Evolutionary conservation across 1,139 yeast species (phyloP).

Genomic region (Saccharomyces hybrid): DNA sequence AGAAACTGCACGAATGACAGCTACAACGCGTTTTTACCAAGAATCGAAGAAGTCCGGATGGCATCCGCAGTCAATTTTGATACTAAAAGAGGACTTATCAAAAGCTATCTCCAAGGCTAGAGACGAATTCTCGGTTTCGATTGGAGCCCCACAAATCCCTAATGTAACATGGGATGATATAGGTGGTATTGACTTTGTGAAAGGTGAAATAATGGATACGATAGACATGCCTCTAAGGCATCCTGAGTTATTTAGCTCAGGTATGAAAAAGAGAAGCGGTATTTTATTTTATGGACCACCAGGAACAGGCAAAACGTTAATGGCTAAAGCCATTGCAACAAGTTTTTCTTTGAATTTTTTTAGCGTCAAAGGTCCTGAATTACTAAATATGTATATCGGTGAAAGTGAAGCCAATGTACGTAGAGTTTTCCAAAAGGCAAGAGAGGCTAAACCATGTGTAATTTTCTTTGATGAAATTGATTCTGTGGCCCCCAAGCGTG

Average conservation of each 20-base stretch:
- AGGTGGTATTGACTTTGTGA: too few species aligned
- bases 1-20: too few species aligned
- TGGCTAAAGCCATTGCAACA: conserved; percentile 95
- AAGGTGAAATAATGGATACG: conserved; percentile 49
- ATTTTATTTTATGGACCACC: conserved; percentile 96
- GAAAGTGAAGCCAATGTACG: conserved; percentile 97
- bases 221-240: conserved; percentile 92
- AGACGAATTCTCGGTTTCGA: too few species aligned
- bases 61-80: too few species aligned
- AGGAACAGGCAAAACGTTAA: conserved; percentile 91
- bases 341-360: conserved; percentile 89
- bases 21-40: too few species aligned
- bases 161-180: too few species aligned
- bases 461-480: conserved; percentile 95
- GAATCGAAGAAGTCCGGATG: too few species aligned
- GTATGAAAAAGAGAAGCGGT: conserved; percentile 90
- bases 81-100: too few species aligned
- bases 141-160: too few species aligned
- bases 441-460: conserved; percentile 96
- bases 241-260: conserved; percentile 81
- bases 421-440: conserved; percentile 83
- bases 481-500: conserved; percentile 96
- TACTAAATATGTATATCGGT: conserved; percentile 94
- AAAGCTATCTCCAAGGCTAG: too few species aligned
- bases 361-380: conserved; percentile 93